Percentiles rank a stretch among this genome's conserved stretches.
phyloP scores from a whole-genome alignment of 495 filamentous ascomycete species.

The Neurospora pannonica region DNA sequence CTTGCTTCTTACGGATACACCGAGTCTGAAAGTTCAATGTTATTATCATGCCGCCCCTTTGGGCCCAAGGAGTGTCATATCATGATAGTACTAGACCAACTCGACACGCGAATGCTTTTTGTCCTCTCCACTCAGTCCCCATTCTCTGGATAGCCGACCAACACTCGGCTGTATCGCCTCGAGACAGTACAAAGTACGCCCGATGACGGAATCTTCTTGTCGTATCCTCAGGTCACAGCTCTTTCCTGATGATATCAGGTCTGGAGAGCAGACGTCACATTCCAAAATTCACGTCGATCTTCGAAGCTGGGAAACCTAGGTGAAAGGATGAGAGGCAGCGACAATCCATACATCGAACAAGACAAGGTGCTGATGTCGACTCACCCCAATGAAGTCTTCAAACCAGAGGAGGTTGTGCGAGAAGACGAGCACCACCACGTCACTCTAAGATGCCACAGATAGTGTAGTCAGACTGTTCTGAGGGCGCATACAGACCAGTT shows the following conservation, averaged over 20 bases:
- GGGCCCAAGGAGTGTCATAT: not conserved
- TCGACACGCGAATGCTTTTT: not conserved
- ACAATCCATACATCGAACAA: not conserved
- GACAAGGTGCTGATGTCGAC: not conserved
- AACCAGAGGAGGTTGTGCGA: not conserved
- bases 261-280: not conserved
- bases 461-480: not conserved
- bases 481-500: not conserved
- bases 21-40: not conserved
- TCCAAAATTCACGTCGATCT: not conserved
- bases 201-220: not conserved
- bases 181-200: not conserved
- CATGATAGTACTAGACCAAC: not conserved
- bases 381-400: not conserved
- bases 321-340: not conserved
- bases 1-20: not conserved
- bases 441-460: not conserved
- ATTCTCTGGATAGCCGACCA: not conserved
- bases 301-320: not conserved
- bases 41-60: not conserved
- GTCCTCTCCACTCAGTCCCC: not conserved
- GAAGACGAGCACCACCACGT: not conserved
- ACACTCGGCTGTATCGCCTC: not conserved
- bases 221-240: not conserved
- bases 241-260: not conserved